These are phyloP conservation scores for Omphalea diandra DNA, from an alignment of 441 rosid species.

Conservation along the genomic window DNA sequence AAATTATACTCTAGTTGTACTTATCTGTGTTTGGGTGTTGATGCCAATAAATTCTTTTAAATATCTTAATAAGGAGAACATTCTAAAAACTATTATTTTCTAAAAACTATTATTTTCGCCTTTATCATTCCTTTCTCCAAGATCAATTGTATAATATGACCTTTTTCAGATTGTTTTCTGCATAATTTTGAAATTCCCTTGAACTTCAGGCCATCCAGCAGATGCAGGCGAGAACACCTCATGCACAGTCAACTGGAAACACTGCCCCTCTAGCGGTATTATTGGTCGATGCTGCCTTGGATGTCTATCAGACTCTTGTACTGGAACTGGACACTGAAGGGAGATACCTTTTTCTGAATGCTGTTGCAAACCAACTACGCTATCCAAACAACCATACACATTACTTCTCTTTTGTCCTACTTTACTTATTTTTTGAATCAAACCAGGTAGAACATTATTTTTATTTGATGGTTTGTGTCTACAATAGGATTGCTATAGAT, in stretches of 20 bases:
- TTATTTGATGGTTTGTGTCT: neutral
- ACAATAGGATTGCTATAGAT: too few species aligned
- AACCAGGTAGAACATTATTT: conserved; percentile 60
- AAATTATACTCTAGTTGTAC: neutral
- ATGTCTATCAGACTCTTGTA: conserved; percentile 67
- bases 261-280: conserved; percentile 41
- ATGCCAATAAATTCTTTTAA: neutral
- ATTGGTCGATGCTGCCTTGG: conserved; percentile 72
- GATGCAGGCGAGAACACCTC: conserved; percentile 70
- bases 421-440: conserved; percentile 73
- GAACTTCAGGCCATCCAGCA: conserved; percentile 66
- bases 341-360: conserved; percentile 89
- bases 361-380: conserved; percentile 95
- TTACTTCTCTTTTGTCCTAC: conserved; percentile 91
- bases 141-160: neutral
- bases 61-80: neutral
- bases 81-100: neutral
- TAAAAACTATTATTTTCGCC: neutral
- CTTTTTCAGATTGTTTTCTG: neutral
- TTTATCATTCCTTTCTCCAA: neutral
- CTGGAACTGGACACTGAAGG: conserved; percentile 86
- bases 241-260: conserved; percentile 60
- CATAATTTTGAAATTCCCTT: neutral
- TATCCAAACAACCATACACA: conserved; percentile 99
- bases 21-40: neutral